These are phyloP conservation scores for Clarireedia homoeocarpa DNA, from an alignment of 2,329 filamentous ascomycete species.

Conservation along the genomic window DNA sequence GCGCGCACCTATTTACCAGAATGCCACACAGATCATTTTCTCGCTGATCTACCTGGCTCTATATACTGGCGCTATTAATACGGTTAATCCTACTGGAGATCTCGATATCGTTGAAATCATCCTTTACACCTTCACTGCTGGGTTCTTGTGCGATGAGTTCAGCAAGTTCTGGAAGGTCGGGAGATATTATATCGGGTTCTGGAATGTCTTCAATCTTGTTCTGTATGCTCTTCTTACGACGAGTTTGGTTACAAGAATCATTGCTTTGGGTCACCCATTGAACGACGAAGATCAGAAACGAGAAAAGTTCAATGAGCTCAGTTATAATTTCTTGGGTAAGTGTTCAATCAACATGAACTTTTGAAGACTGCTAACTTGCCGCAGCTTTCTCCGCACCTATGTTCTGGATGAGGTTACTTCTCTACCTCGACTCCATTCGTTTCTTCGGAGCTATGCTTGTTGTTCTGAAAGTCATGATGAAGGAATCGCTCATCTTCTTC, in stretches of 20 bases:
- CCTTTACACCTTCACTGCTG: slow-evolving; percentile 84
- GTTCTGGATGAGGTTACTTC: slow-evolving; percentile 89
- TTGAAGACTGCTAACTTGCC: slow-evolving; percentile 10
- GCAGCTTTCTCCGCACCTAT: slow-evolving; percentile 80
- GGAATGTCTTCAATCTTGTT: slow-evolving; percentile 88
- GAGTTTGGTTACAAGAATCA: slow-evolving; percentile 70
- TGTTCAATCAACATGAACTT: background rate
- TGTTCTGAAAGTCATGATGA: slow-evolving; percentile 92
- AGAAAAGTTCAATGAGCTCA: slow-evolving; percentile 64
- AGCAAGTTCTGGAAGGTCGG: slow-evolving; percentile 93
- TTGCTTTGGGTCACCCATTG: slow-evolving; percentile 60
- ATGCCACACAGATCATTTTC: slow-evolving; percentile 76
- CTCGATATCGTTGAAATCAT: slow-evolving; percentile 77
- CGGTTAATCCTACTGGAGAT: slow-evolving; percentile 77
- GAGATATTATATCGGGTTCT: slow-evolving; percentile 84
- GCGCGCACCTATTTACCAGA: slow-evolving; percentile 88
- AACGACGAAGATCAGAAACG: slow-evolving; percentile 41
- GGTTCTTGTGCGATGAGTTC: slow-evolving; percentile 81
- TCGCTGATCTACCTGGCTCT: slow-evolving; percentile 76
- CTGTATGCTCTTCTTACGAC: slow-evolving; percentile 73
- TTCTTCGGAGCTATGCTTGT: slow-evolving; percentile 99
- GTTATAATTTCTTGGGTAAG: slow-evolving; percentile 73
- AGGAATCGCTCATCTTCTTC: slow-evolving; percentile 93
- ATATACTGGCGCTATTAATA: slow-evolving; percentile 89
- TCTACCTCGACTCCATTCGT: slow-evolving; percentile 87